Percentiles rank a stretch among this genome's conserved stretches.
Evolutionary conservation across 345 rosid species (phyloP).

Genomic region (Acer saccharum): DNA sequence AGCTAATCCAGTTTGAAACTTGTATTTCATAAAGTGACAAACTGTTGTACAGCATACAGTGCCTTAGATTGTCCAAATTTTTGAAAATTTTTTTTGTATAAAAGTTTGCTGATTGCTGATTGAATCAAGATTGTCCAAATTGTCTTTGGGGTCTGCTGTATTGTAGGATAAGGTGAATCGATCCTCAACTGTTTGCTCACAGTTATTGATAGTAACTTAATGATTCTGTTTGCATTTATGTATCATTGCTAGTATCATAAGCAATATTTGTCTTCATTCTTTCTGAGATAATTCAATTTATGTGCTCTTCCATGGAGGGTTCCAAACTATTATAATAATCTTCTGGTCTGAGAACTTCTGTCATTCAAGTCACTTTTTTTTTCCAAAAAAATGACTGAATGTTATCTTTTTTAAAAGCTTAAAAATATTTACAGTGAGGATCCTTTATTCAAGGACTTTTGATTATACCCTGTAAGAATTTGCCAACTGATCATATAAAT

Average conservation of each 20-base stretch:
- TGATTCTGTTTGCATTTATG: neutral
- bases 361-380: too few species aligned
- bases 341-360: too few species aligned
- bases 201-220: neutral
- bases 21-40: neutral
- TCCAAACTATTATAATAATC: too few species aligned
- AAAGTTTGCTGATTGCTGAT: neutral
- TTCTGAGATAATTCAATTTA: too few species aligned
- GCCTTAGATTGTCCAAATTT: neutral
- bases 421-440: neutral
- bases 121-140: neutral
- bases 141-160: neutral
- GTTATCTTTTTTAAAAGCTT: neutral
- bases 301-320: too few species aligned
- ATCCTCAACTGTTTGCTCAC: neutral
- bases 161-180: too few species aligned
- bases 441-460: neutral
- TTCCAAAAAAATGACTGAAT: too few species aligned
- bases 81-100: neutral
- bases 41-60: neutral
- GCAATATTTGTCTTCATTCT: too few species aligned
- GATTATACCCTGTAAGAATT: neutral
- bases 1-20: neutral
- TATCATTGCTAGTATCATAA: neutral
- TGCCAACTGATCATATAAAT: neutral